Conservation (phyloP, 106 monocot genomes). For the Cymbidium sinense region DNA sequence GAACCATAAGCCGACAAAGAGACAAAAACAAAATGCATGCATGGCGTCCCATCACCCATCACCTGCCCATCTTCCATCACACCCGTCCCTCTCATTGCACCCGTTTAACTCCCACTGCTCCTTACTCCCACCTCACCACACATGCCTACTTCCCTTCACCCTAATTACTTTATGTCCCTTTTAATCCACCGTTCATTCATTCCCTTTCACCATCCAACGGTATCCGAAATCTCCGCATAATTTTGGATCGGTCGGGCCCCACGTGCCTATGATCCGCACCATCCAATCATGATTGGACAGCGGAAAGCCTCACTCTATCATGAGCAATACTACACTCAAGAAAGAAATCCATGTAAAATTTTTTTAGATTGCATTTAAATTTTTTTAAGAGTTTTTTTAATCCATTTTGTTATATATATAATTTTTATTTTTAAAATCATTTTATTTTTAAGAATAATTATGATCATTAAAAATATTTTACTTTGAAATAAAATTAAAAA, state of each 20-base stretch:
- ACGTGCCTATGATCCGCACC: neutral
- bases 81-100: neutral
- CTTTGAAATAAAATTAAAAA: no score
- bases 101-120: neutral
- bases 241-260: neutral
- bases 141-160: neutral
- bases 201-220: neutral
- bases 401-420: no score
- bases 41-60: constrained; percentile 9
- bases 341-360: no score
- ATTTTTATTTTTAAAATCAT: no score
- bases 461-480: no score
- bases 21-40: constrained; percentile 7
- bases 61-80: neutral
- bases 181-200: neutral
- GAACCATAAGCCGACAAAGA: neutral
- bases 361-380: no score
- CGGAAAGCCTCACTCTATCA: neutral
- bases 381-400: no score
- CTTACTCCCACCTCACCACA: neutral
- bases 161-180: neutral
- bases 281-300: constrained; percentile 7
- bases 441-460: no score
- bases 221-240: neutral
- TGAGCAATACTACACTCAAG: no score